A percentile compares a stretch with the other conserved stretches of the same genome.
Conservation (phyloP, 2,329 filamentous ascomycete species). For the Dothistroma pini region DNA sequence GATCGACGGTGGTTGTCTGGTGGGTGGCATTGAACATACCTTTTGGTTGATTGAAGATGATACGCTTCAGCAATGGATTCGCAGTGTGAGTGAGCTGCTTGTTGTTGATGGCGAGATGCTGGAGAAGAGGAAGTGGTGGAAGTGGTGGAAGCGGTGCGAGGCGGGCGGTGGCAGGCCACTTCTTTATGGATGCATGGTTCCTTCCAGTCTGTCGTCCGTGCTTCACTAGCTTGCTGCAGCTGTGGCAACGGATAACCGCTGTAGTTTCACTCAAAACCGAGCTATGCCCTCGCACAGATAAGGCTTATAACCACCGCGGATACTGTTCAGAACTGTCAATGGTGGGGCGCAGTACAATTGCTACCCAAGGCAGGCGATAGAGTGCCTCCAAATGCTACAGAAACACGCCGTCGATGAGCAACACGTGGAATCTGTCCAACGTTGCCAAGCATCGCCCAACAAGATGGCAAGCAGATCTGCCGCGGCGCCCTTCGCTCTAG, state of each 20-base stretch:
- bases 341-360: neutral
- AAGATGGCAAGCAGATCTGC: neutral
- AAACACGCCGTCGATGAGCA: neutral
- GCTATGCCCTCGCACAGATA: neutral
- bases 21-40: neutral
- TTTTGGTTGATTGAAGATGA: slow-evolving; percentile 5
- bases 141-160: neutral
- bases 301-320: neutral
- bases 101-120: slow-evolving; percentile 4
- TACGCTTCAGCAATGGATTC: slow-evolving; percentile 8
- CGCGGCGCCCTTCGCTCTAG: neutral
- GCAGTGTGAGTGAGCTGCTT: neutral
- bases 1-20: neutral
- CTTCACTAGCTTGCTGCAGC: neutral
- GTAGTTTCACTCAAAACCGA: neutral
- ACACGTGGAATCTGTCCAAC: neutral
- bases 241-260: neutral
- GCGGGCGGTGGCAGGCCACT: neutral
- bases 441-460: neutral
- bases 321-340: neutral
- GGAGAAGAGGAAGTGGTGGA: neutral
- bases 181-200: neutral
- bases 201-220: neutral
- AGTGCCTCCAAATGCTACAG: neutral
- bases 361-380: neutral